Evolutionary conservation across 2,329 filamentous ascomycete species (phyloP), one percentile per base, ranked within the genome.

Genomic region (Colletotrichum sp.): DNA sequence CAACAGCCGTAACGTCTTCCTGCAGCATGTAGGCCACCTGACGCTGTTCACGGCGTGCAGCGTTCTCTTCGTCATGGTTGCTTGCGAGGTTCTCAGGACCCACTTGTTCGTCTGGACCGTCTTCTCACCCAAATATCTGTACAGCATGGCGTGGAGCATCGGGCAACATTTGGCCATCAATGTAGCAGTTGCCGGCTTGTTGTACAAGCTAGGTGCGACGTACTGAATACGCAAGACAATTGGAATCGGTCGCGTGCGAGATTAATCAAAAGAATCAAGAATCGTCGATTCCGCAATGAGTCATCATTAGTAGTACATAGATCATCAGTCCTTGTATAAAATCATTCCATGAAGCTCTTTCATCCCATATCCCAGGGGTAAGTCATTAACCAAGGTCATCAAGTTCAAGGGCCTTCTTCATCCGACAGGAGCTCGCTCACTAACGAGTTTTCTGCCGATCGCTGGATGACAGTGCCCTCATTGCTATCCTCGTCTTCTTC

Each of bases 91-190:
- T 9, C 84, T 99, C 81, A 89, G 96, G 78, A 95, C 95, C 34
- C 97, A 99, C 88, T 84, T 99, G 74, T 99, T 99, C 83, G 96
- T 99, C 77, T 99, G 97, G 97, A 98, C 96, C 1, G 97, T 99
- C 13, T 99, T 99, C 84, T 98, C 95, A 78, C 97, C 97, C 0
- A 99, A 98, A 84, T 98, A 96, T 84, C 86, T 99, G 78, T 99
- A 98, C 83, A 94, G 93, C 78, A 94, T 97, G 88, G 95, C 94
- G 16, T 99, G 97, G 97, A 92, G 91, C 77, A 81, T 96, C 61
- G 94, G 91, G 9, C 95, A 96, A 86, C 96, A 99, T 90, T 82
- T 96, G 76, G 82, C 90, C 48, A 87, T 96, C 58, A 96, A 96
- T 83, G 79, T 96, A 39, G 87, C 90, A 7, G 79, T 93, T 58